Evolutionary conservation across 73 alveolate species (phyloP).

Genomic region (Uronychia setigera): DNA sequence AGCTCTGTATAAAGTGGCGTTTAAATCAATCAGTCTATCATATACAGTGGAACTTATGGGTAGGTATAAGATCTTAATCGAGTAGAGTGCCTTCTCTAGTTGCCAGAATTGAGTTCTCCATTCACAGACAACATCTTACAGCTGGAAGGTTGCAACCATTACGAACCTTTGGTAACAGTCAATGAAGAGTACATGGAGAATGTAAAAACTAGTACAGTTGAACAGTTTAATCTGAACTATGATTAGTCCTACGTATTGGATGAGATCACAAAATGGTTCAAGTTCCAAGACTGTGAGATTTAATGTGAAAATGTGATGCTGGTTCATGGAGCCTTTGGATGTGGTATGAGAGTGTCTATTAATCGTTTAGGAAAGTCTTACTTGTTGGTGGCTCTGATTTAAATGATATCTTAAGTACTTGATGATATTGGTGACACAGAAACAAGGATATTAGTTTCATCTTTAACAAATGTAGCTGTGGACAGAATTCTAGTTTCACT

Average conservation of each 20-base stretch:
- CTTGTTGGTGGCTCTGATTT: conserved; percentile 57
- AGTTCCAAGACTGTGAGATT: conserved; percentile 1
- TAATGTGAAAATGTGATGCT: conserved; percentile 52
- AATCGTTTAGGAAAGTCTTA: conserved; percentile 65
- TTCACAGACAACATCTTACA: conserved; percentile 54
- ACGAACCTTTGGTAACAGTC: conserved; percentile 29
- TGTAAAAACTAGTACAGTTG: conserved; percentile 10
- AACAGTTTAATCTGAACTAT: conserved; percentile 38
- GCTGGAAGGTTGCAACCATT: conserved; percentile 19
- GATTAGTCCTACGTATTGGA: conserved; percentile 14
- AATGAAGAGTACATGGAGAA: conserved; percentile 22
- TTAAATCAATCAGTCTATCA: conserved; percentile 32
- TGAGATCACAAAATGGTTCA: background rate
- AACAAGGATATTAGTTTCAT: conserved; percentile 51
- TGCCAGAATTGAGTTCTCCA: conserved; percentile 37
- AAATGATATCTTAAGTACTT: conserved; percentile 43
- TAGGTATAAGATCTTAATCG: background rate
- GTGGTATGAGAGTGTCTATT: conserved; percentile 5
- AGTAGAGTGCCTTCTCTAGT: background rate
- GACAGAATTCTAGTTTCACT: conserved; percentile 58
- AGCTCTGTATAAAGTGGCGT: conserved; percentile 45
- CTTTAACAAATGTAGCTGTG: conserved; percentile 69
- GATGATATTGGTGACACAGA: conserved; percentile 58
- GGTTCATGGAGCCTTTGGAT: conserved; percentile 76
- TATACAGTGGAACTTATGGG: background rate